Evolutionary conservation across 1,139 yeast species (phyloP).

Genomic region (Candida tetrigidarum): DNA sequence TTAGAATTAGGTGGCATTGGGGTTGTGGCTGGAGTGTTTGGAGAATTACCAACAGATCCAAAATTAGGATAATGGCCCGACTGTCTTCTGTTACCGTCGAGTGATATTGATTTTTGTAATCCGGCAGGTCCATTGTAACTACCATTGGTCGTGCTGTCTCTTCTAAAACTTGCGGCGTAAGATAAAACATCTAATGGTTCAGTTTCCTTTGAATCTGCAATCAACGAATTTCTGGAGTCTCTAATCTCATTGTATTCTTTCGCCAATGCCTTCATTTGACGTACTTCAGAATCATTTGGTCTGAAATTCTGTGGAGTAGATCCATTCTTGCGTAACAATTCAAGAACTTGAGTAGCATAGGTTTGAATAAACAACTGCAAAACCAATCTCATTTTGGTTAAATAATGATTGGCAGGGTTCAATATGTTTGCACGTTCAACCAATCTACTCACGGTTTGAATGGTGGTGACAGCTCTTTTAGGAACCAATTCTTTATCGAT

Average conservation of each 20-base stretch:
- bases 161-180: constrained; percentile 36
- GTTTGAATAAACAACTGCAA: constrained; percentile 63
- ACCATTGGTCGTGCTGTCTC: constrained; percentile 8
- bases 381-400: constrained; percentile 58
- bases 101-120: constrained; percentile 9
- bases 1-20: neutral
- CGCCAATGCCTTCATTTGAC: constrained; percentile 23
- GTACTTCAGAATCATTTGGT: constrained; percentile 17
- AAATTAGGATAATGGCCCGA: constrained; percentile 9
- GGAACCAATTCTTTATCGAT: constrained; percentile 55
- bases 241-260: constrained; percentile 10
- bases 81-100: neutral
- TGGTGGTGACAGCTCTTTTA: constrained; percentile 44
- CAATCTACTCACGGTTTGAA: constrained; percentile 47
- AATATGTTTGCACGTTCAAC: constrained; percentile 38
- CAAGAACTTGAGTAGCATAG: constrained; percentile 56
- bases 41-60: constrained; percentile 16
- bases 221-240: constrained; percentile 8
- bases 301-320: constrained; percentile 30
- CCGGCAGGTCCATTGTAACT: neutral
- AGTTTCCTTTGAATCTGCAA: constrained; percentile 10
- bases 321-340: constrained; percentile 31
- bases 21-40: constrained; percentile 2
- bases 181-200: constrained; percentile 41
- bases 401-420: constrained; percentile 52